Conservation (phyloP, 768 basidiomycete species). For the Mycena pura region DNA sequence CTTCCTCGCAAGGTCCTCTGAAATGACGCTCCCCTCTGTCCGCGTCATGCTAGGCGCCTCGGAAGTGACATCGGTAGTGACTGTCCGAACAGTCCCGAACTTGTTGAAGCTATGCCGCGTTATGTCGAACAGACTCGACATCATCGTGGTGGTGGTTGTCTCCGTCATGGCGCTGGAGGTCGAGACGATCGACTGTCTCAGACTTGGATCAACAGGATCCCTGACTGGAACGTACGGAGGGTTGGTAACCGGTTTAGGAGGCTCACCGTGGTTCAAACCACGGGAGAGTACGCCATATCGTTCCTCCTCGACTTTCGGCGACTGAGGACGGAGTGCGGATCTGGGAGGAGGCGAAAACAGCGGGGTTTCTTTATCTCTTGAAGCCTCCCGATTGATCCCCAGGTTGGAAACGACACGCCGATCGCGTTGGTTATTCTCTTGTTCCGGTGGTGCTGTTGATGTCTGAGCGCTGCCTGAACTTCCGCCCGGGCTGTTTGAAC, state of each 20-base stretch:
- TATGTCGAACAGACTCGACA: conserved; percentile 70
- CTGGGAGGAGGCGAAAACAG: conserved; percentile 46
- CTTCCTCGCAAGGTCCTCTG: conserved; percentile 56
- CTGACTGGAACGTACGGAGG: conserved; percentile 40
- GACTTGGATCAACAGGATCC: conserved; percentile 44
- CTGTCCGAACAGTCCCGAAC: conserved; percentile 82
- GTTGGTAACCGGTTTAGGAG: conserved; percentile 38
- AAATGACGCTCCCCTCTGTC: conserved; percentile 67
- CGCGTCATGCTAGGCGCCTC: conserved; percentile 70
- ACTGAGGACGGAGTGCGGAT: conserved; percentile 58
- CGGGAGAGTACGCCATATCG: conserved; percentile 37
- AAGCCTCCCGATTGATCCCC: conserved; percentile 8
- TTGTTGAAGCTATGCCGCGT: conserved; percentile 57
- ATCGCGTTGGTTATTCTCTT: conserved; percentile 24
- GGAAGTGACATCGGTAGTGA: conserved; percentile 82
- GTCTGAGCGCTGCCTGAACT: conserved; percentile 33
- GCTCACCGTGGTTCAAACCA: conserved; percentile 24
- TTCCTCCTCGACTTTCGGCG: conserved; percentile 36
- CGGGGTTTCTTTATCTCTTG: conserved; percentile 29
- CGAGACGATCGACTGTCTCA: conserved; percentile 62
- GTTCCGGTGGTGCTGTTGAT: conserved; percentile 12
- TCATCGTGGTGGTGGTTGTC: conserved; percentile 50
- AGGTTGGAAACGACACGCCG: conserved; percentile 15
- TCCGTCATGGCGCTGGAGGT: conserved; percentile 68
- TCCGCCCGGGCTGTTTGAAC: conserved; percentile 64